phyloP scores from a whole-genome alignment of 2,329 filamentous ascomycete genomes.

The Bipolaris victoriae region DNA sequence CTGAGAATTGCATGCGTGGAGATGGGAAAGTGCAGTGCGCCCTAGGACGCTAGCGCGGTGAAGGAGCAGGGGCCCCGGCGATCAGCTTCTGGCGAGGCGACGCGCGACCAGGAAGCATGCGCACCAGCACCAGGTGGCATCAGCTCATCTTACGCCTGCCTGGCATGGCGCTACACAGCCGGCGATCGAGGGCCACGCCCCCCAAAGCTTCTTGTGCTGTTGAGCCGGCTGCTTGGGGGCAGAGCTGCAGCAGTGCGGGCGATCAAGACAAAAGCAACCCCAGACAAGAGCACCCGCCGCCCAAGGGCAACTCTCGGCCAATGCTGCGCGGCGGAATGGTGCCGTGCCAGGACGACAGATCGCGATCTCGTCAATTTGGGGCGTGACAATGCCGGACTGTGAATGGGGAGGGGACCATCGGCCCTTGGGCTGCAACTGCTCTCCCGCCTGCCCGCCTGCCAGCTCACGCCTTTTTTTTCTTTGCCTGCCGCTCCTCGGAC shows the following conservation, averaged over 20 bases:
- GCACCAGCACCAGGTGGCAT: constrained; percentile 8
- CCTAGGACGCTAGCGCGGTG: constrained; percentile 17
- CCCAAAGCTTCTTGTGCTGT: constrained; percentile 10
- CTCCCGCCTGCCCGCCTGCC: constrained; percentile 13
- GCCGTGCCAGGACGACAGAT: constrained; percentile 20
- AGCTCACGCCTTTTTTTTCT: constrained; percentile 10
- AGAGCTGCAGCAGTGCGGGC: background rate
- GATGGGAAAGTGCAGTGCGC: constrained; percentile 18
- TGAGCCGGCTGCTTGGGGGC: background rate
- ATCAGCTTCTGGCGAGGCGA: constrained; percentile 15
- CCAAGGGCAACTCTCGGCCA: constrained; percentile 8
- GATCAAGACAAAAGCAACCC: constrained; percentile 11
- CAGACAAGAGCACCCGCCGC: background rate
- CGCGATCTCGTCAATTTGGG: constrained; percentile 14
- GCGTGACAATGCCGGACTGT: background rate
- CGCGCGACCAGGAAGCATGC: constrained; percentile 9
- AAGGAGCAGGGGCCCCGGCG: constrained; percentile 24
- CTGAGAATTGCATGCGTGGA: constrained; percentile 23
- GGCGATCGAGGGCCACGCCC: background rate
- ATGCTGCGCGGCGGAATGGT: constrained; percentile 17
- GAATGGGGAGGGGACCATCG: too few species aligned
- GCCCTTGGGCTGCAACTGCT: constrained; percentile 18
- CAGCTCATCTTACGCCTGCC: constrained; percentile 2
- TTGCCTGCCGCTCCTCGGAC: too few species aligned
- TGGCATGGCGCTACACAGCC: background rate